Conservation (phyloP, 345 rosid genomes). For the Barbarea vulgaris region DNA sequence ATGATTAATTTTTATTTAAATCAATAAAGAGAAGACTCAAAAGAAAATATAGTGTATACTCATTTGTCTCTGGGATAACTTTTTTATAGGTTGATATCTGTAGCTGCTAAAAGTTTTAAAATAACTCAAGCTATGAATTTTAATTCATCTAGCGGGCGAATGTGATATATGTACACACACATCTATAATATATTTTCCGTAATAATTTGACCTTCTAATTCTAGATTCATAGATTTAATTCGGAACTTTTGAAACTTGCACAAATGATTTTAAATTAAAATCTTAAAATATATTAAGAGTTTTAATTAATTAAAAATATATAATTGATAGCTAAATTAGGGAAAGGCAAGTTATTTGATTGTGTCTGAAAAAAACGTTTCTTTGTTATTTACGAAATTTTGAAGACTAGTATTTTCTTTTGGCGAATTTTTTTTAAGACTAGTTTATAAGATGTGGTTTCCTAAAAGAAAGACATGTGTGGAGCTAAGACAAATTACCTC, state of each 20-base stretch:
- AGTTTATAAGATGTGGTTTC: constrained; percentile 18
- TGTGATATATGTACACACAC: neutral
- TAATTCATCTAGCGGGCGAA: neutral
- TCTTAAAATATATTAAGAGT: neutral
- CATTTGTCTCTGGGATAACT: neutral
- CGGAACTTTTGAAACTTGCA: neutral
- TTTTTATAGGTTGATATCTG: neutral
- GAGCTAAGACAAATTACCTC: neutral
- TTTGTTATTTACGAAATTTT: neutral
- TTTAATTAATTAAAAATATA: neutral
- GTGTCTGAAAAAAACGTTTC: neutral
- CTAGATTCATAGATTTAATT: neutral
- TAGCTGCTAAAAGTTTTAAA: neutral
- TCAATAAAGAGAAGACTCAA: neutral
- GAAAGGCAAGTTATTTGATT: neutral
- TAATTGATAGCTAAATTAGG: neutral
- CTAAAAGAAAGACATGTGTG: constrained; percentile 36
- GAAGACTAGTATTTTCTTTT: neutral
- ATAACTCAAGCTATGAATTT: neutral
- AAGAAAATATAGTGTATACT: neutral
- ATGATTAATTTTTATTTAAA: neutral
- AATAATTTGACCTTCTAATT: neutral
- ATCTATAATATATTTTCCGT: neutral
- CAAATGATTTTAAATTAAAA: neutral
- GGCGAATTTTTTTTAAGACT: too few species aligned